A percentile compares a stretch with the other conserved stretches of the same genome.
Evolutionary conservation across 108 stramenopile species (phyloP).

Genomic region (Conticribra weissflogii): DNA sequence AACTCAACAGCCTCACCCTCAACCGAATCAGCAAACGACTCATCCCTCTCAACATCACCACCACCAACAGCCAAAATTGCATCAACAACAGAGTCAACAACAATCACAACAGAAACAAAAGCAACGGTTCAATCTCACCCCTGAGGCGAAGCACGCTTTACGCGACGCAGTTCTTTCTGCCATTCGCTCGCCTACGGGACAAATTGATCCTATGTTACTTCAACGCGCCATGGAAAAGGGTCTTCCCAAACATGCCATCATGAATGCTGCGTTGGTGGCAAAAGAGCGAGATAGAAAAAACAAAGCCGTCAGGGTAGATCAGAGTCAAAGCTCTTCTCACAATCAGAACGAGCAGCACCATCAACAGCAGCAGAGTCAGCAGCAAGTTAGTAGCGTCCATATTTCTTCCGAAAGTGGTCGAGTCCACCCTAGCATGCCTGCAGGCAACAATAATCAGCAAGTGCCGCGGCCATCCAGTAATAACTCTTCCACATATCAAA

Average conservation of each 20-base stretch:
- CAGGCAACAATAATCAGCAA: background rate
- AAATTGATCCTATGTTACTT: slow-evolving; percentile 64
- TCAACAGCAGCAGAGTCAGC: slow-evolving; percentile 12
- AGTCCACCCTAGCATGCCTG: background rate
- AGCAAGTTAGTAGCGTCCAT: background rate
- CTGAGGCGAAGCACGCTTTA: slow-evolving; percentile 70
- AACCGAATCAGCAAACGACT: slow-evolving; percentile 15
- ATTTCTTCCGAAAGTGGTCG: background rate
- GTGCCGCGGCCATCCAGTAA: background rate
- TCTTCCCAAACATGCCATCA: slow-evolving; percentile 71
- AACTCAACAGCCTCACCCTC: slow-evolving; percentile 34
- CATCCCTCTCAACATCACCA: slow-evolving; percentile 13
- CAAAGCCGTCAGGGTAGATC: slow-evolving; percentile 48
- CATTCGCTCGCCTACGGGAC: slow-evolving; percentile 69
- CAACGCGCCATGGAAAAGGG: slow-evolving; percentile 73
- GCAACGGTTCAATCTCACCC: slow-evolving; percentile 55
- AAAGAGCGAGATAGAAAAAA: slow-evolving; percentile 61
- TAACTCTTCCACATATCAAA: background rate
- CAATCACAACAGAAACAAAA: slow-evolving; percentile 1
- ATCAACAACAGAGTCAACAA: slow-evolving; percentile 10
- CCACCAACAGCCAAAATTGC: slow-evolving; percentile 6
- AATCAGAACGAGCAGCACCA: slow-evolving; percentile 21
- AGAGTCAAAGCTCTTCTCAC: slow-evolving; percentile 36
- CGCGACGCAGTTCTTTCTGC: slow-evolving; percentile 85
- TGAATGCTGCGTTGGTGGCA: slow-evolving; percentile 84